Evolutionary conservation across 352 stramenopile genomes (phyloP), one percentile per base, ranked within the genome.

Genomic region (Phytophthora tubulina): DNA sequence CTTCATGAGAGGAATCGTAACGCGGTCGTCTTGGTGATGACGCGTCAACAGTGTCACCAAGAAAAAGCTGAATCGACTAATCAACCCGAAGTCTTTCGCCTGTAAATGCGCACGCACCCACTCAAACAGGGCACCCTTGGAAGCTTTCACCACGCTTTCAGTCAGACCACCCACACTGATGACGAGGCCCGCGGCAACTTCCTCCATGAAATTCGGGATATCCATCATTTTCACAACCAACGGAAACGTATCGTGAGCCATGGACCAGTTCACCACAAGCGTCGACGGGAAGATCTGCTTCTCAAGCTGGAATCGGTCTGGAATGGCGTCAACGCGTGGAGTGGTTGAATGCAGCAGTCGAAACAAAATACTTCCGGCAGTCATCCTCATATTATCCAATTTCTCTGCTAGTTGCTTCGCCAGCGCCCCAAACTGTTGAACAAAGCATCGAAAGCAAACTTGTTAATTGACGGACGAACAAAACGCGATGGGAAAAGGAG

Each of bases 351-450:
- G 83, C 0, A 99, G 58, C 33, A 99, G 71, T 36, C 90, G 83
- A 56, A 93, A 89, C 0, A 99, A 73, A 55, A 97, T 92, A 52
- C 68, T 80, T 49, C 97, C 97, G 6, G 97, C 94, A 21, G 93
- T 84, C 14, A 88, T 76, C 35, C 98, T 85, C 46, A 99, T 94
- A 53, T 79, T 82, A 76, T 99, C 97, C 6, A 99, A 86, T 70
- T 99, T 99, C 75, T 99, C 98, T 35, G 86, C 85, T 27, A 99
- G 79, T 74, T 99, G 98, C 66, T 99, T 98, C 7, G 98, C 81
- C n/a, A 99, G 71, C 2, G 82, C 82, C 52, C 81, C 82, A 21
- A 91, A 96, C 87, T 82, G 89, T 15, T 27, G 17, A 31, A 21
- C 52, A 56, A 42, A 77, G 82, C 17, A 45, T 3, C 42, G 13